Conservation (phyloP, 1,284 basidiomycete species). For the Ustilago xerochloae region DNA sequence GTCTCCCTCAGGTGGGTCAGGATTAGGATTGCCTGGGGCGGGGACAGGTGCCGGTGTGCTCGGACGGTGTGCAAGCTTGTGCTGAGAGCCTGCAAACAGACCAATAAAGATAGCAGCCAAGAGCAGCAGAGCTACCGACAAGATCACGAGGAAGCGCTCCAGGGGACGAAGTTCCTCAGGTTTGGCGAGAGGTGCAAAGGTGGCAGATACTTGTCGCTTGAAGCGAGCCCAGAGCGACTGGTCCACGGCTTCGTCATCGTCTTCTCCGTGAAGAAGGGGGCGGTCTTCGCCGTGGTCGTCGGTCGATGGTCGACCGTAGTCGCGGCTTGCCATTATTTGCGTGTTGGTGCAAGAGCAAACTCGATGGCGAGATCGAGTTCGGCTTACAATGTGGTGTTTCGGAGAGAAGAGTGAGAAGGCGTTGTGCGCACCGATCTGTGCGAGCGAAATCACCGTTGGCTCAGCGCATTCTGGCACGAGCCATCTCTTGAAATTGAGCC, state of each 20-base stretch:
- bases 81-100: slow-evolving; percentile 74
- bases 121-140: slow-evolving; percentile 81
- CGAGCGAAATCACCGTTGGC: background rate
- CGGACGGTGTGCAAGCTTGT: slow-evolving; percentile 67
- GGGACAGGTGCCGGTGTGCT: slow-evolving; percentile 41
- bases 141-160: slow-evolving; percentile 81
- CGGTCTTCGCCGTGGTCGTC: slow-evolving; percentile 44
- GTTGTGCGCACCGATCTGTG: background rate
- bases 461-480: slow-evolving; percentile 1
- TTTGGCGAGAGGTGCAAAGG: slow-evolving; percentile 54
- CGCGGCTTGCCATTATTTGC: slow-evolving; percentile 24
- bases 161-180: slow-evolving; percentile 83
- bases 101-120: slow-evolving; percentile 88
- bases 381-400: slow-evolving; percentile 1
- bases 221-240: slow-evolving; percentile 32
- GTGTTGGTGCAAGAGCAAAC: background rate
- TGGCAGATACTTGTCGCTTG: slow-evolving; percentile 41
- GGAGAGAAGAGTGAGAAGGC: background rate
- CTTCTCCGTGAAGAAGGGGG: slow-evolving; percentile 24
- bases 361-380: background rate
- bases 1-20: slow-evolving; percentile 45
- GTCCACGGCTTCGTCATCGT: background rate
- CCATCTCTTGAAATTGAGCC: slow-evolving; percentile 7
- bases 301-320: slow-evolving; percentile 52
- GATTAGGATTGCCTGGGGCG: slow-evolving; percentile 58